phyloP scores from a whole-genome alignment of 2,329 filamentous ascomycete species.

The Arthrobotrys entomopaga region DNA sequence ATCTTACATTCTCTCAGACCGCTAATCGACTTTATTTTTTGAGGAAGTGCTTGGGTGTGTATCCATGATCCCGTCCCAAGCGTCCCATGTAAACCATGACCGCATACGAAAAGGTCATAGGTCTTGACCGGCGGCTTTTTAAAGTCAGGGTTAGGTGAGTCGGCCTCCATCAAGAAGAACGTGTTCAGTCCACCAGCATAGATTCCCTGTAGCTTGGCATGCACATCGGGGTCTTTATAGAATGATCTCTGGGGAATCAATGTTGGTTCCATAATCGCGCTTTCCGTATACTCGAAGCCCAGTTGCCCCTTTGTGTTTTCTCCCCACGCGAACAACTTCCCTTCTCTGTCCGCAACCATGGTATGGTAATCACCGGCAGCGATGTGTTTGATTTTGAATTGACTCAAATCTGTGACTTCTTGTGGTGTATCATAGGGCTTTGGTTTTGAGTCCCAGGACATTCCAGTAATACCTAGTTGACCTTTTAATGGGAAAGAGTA shows the following conservation, averaged over 20 bases:
- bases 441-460: conserved; percentile 82
- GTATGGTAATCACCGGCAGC: conserved; percentile 90
- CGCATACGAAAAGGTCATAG: conserved; percentile 85
- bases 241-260: conserved; percentile 76
- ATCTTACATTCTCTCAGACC: conserved; percentile 77
- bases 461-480: conserved; percentile 84
- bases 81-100: conserved; percentile 82
- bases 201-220: conserved; percentile 72
- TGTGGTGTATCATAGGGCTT: conserved; percentile 81
- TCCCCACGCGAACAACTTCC: conserved; percentile 85
- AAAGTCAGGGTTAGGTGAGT: conserved; percentile 19
- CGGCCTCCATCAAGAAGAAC: conserved; percentile 84
- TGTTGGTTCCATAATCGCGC: conserved; percentile 75
- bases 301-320: conserved; percentile 93
- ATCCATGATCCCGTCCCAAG: conserved; percentile 90
- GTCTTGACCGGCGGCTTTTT: conserved; percentile 26
- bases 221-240: conserved; percentile 66
- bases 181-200: conserved; percentile 87
- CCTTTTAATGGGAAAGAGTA: conserved; percentile 82
- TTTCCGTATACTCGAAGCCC: conserved; percentile 76
- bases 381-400: conserved; percentile 75
- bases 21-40: conserved; percentile 83
- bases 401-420: conserved; percentile 76
- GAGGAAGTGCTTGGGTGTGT: conserved; percentile 79
- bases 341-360: conserved; percentile 77